Base-by-base conservation (phyloP, 495 filamentous ascomycete genomes). In the Evernia prunastri region DNA sequence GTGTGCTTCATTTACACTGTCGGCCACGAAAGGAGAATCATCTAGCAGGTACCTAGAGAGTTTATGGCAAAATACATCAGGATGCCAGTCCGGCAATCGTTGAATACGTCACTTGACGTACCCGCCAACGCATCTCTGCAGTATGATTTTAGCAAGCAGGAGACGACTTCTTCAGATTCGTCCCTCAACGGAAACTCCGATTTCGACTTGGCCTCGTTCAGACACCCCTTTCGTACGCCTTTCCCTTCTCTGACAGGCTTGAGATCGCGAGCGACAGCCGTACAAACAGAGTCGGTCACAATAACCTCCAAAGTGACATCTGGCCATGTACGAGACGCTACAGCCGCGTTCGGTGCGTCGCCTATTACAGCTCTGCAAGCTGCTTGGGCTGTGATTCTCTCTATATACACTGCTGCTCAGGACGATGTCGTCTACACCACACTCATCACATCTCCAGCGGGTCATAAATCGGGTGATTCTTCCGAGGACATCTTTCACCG, bases 281-380 rank as follows among this genome's bases (percentile, higher is more conserved):
- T 49, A 67, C 63, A 60, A 37, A 65, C 9, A 29, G 59, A 17
- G 56, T 66, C 33, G 61, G 33, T 68, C 20, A 47, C 58, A 15
- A 43, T 66, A 3, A 33, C 42, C 0, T 69, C 76, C 13, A 39
- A 29, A 18, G 39, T 69, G 0, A 20, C 18, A 15, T 40, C 86
- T 7, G 83, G 86, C 39, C 45, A 60, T 6, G 62, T 82, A 15
- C 78, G 82, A 23, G 76, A 77, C 17, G 45, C 66, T 57, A 56
- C 60, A 54, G 29, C 33, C 61, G 65, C 63, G 10, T 72, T 90
- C 1, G 78, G 80, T 5, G 84, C 86, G 25, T 89, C 89, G 0
- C 80, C 85, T 29, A 87, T 90, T 69, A 80, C 89, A 0, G 64
- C 91, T 25, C 72, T 90, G 1, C 89, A 92, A 71, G 86, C 86